Percentiles rank a stretch among this genome's conserved stretches.
phyloP scores from a whole-genome alignment of 2,329 filamentous ascomycete genomes.

The Didymellaceae sp. region DNA sequence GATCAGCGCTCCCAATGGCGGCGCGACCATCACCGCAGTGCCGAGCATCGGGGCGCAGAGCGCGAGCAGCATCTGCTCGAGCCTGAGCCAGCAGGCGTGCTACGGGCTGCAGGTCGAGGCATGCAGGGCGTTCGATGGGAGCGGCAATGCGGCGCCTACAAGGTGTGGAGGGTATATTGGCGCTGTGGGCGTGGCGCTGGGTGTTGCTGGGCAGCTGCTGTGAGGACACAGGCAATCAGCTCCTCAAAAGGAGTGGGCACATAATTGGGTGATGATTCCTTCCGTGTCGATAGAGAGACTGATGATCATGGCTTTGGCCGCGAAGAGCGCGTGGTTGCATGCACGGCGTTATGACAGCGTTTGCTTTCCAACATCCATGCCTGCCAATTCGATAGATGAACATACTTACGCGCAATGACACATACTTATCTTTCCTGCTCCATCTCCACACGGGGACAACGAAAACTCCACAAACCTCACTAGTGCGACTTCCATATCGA shows the following conservation, averaged over 20 bases:
- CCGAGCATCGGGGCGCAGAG: slow-evolving; percentile 37
- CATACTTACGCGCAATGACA: slow-evolving; percentile 3
- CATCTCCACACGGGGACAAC: background rate
- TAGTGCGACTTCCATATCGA: slow-evolving; percentile 13
- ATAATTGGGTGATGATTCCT: slow-evolving; percentile 10
- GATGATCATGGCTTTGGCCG: slow-evolving; percentile 1
- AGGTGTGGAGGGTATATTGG: slow-evolving; percentile 30
- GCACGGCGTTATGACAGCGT: slow-evolving; percentile 9
- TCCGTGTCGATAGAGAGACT: slow-evolving; percentile 30
- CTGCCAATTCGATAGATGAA: slow-evolving; percentile 1
- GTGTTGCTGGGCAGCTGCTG: slow-evolving; percentile 51
- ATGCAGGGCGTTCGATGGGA: slow-evolving; percentile 51
- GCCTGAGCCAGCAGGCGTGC: slow-evolving; percentile 54
- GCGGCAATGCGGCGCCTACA: slow-evolving; percentile 38
- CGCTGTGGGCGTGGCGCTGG: slow-evolving; percentile 44
- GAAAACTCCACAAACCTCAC: background rate
- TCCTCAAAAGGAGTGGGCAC: slow-evolving; percentile 3
- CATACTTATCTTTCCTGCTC: background rate
- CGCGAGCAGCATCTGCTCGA: slow-evolving; percentile 43
- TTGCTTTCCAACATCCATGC: background rate
- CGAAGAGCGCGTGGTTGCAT: slow-evolving; percentile 5
- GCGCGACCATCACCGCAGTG: slow-evolving; percentile 57
- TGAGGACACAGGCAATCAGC: background rate
- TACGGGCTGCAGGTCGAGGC: slow-evolving; percentile 57
- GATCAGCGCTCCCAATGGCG: slow-evolving; percentile 56